Percentiles rank a stretch among this genome's conserved stretches.
Evolutionary conservation across 352 stramenopile species (phyloP).

Genomic region (Pythium monospermum): DNA sequence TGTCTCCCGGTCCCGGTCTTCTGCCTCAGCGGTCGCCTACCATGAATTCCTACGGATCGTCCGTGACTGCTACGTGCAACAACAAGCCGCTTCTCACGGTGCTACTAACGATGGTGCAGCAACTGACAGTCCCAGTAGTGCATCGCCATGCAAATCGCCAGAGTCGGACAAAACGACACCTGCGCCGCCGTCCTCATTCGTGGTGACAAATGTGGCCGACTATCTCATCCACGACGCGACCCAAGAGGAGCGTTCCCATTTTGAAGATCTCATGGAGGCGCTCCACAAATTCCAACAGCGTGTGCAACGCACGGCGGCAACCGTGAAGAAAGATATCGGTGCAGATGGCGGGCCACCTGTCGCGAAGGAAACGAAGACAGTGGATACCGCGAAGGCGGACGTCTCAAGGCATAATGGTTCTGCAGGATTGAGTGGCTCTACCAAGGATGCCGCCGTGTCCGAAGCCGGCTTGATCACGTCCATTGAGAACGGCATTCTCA

Average conservation of each 20-base stretch:
- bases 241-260: conserved; percentile 34
- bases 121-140: too few species aligned
- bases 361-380: too few species aligned
- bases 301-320: too few species aligned
- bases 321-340: too few species aligned
- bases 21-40: conserved; percentile 27
- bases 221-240: conserved; percentile 50
- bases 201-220: conserved; percentile 26
- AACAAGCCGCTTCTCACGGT: too few species aligned
- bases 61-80: conserved; percentile 11
- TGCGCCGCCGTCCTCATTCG: background rate
- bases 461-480: conserved; percentile 4
- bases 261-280: conserved; percentile 53
- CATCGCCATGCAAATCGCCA: too few species aligned
- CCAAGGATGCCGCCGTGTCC: background rate
- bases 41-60: conserved; percentile 29
- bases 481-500: conserved; percentile 33
- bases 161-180: background rate
- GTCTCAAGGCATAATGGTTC: too few species aligned
- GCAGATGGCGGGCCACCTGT: too few species aligned
- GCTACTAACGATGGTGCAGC: too few species aligned
- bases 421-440: too few species aligned
- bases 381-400: too few species aligned
- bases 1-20: conserved; percentile 22
- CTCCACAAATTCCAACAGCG: conserved; percentile 37